phyloP scores from a whole-genome alignment of 2,329 filamentous ascomycete species.

The Gnomoniopsis smithogilvyi region DNA sequence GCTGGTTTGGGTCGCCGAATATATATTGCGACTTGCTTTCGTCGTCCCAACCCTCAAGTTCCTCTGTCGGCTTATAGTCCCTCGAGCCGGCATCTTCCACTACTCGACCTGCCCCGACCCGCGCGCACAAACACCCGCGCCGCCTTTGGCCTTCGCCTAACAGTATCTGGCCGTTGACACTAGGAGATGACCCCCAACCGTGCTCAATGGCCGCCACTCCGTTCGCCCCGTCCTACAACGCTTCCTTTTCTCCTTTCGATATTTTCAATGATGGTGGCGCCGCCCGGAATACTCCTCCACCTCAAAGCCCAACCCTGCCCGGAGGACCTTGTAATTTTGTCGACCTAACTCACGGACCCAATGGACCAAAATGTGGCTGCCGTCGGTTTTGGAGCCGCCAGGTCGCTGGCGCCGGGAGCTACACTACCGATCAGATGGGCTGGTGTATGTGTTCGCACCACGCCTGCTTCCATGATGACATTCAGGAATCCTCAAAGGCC shows the following conservation, averaged over 20 bases:
- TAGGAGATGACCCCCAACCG: slow-evolving; percentile 30
- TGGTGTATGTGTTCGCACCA: slow-evolving; percentile 64
- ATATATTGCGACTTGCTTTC: slow-evolving; percentile 9
- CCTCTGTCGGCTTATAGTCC: slow-evolving; percentile 19
- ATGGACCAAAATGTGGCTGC: slow-evolving; percentile 54
- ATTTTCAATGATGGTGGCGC: slow-evolving; percentile 47
- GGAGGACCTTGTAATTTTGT: slow-evolving; percentile 56
- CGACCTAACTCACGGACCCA: slow-evolving; percentile 49
- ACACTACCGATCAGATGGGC: slow-evolving; percentile 38
- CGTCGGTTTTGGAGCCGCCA: slow-evolving; percentile 57
- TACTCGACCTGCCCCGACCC: background rate
- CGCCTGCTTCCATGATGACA: slow-evolving; percentile 58
- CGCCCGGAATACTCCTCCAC: slow-evolving; percentile 18
- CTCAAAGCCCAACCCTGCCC: slow-evolving; percentile 35
- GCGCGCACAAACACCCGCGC: slow-evolving; percentile 2
- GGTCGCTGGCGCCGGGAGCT: slow-evolving; percentile 28
- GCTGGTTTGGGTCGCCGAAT: slow-evolving; percentile 29
- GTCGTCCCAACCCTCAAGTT: background rate
- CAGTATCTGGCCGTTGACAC: slow-evolving; percentile 20
- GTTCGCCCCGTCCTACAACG: slow-evolving; percentile 36
- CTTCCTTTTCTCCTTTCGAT: slow-evolving; percentile 47
- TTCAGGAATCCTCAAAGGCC: slow-evolving; percentile 25
- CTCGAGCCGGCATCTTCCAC: slow-evolving; percentile 7
- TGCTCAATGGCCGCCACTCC: slow-evolving; percentile 51
- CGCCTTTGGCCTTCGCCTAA: slow-evolving; percentile 15